Evolutionary conservation across 2,329 filamentous ascomycete species (phyloP), one percentile per base, ranked within the genome.

Genomic region (Cladophialophora bantiana): DNA sequence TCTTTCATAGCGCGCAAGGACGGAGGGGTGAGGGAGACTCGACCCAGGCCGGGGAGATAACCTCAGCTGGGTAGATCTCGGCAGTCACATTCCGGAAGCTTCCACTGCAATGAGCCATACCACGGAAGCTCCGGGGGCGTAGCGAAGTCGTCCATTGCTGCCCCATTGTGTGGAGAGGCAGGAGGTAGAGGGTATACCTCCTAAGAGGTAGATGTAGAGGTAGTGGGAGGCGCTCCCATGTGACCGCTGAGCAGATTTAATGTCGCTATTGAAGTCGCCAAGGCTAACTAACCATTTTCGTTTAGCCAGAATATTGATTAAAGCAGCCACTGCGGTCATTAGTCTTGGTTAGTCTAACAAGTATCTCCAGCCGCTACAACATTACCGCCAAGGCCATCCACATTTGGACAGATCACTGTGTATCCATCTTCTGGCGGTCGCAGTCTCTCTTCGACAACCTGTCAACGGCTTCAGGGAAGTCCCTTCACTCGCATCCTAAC

Each of bases 331-430:
- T 1, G 2, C 2, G 9, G 4, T 20, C 15, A 10, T 9, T 12
- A 50, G 5, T 31, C 26, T 12, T 12, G 12, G 45, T 31, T 50
- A 50, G 45, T 26, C 13, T 9, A 50, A 9, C 5, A 20, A 31
- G 18, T 13, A n/a, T 31, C 18, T 31, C 18, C 26, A 2, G 45
- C 45, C 45, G 45, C 45, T 50, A 50, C 45, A 50, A 50, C 12
- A 18, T 26, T 9, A 18, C 42, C 18, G 57, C 57, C 57, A 59
- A 59, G 57, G 45, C 59, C 52, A 50, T 61, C 59, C 59, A 61
- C 59, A 61, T 61, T 61, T 61, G 59, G 59, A 61, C 59, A 61
- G 59, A 61, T 61, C 48, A 50, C 59, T 61, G 20, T 40, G 52
- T 35, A 52, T 36, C 42, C 35, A 54, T 50, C 45, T 26, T 50